phyloP scores from a whole-genome alignment of 176 grass and related monocot genomes.

The Oryza meyeriana region DNA sequence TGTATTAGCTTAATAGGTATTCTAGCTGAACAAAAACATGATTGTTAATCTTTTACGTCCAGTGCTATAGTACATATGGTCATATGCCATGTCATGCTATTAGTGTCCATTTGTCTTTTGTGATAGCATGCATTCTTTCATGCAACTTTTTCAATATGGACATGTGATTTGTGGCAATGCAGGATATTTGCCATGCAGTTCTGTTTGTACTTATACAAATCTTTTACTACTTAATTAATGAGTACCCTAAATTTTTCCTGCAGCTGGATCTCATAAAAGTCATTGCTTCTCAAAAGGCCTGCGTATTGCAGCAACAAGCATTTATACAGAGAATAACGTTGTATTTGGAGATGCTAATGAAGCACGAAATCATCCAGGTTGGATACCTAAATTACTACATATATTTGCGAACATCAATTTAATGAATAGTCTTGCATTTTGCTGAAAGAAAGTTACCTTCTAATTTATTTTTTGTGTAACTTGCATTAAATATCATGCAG shows the following conservation, averaged over 20 bases:
- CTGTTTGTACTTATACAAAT: conserved; percentile 5
- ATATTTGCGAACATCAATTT: neutral
- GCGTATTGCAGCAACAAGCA: conserved; percentile 66
- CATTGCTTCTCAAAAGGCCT: conserved; percentile 81
- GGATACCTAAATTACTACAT: conserved; percentile 20
- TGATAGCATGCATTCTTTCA: neutral
- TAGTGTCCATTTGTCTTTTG: conserved; percentile 6
- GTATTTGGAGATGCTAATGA: conserved; percentile 57
- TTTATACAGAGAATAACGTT: conserved; percentile 74
- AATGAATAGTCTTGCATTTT: conserved; percentile 13
- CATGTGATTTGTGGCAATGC: conserved; percentile 6
- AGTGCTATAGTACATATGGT: neutral
- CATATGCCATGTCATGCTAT: neutral
- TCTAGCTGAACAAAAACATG: neutral
- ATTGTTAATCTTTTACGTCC: neutral
- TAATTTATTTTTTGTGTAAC: conserved; percentile 17
- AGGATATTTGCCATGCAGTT: conserved; percentile 15
- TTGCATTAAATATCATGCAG: conserved; percentile 41
- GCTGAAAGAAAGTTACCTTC: conserved; percentile 8
- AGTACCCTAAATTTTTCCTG: conserved; percentile 19
- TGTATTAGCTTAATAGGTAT: neutral
- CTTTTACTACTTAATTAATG: conserved; percentile 11
- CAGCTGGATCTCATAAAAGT: conserved; percentile 96
- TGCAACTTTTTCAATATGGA: conserved; percentile 8
- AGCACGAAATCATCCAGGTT: conserved; percentile 69